Base-by-base conservation (phyloP, 1,139 yeast species). In the Kluyveromyces sp. region DNA sequence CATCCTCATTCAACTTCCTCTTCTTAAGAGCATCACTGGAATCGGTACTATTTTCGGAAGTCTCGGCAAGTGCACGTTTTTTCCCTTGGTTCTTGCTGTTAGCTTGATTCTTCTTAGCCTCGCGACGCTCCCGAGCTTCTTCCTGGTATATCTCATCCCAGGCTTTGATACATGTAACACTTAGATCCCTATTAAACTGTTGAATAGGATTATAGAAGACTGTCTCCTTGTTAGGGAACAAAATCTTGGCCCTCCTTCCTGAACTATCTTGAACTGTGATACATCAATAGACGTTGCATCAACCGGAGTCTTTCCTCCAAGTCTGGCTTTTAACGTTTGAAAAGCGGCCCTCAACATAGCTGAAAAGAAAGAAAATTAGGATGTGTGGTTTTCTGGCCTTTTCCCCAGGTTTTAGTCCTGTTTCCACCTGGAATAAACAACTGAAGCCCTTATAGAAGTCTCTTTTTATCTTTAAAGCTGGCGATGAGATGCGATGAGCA, bases 121-220 rank as follows among this genome's bases (percentile, higher is more conserved):
- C 26, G 25, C 41, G 43, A 3, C 43, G 37, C 26, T 41, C 43
- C 21, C 6, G 37, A 61, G 58, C 44, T 67, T 66, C 53, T 68
- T 66, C 56, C 65, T 63, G 49, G 50, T 77, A 78, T 42, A 83
- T 57, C 50, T 82, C 78, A 34, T 81, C 74, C 90, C 95, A 92
- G 1, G 97, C 95, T 49, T 81, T 77, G 53, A 92, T 90, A 7
- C 88, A 90, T 59, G 85, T 71, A 4, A 87, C 83, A 52, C 96
- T 85, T 45, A 92, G 69, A 63, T 92, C 99, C 57, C 99, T 75
- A 64, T 92, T 92, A 67, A 90, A 92, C 66, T 90, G 97, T 66
- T 92, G 99, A 50, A 92, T 86, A 4, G 95, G 97, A 62, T 92
- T 92, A 69, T 94, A 92, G 61, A 92, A 92, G 7, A 92, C 98